Base-by-base conservation (phyloP, 2,329 filamentous ascomycete genomes). In the Periconia sp. region DNA sequence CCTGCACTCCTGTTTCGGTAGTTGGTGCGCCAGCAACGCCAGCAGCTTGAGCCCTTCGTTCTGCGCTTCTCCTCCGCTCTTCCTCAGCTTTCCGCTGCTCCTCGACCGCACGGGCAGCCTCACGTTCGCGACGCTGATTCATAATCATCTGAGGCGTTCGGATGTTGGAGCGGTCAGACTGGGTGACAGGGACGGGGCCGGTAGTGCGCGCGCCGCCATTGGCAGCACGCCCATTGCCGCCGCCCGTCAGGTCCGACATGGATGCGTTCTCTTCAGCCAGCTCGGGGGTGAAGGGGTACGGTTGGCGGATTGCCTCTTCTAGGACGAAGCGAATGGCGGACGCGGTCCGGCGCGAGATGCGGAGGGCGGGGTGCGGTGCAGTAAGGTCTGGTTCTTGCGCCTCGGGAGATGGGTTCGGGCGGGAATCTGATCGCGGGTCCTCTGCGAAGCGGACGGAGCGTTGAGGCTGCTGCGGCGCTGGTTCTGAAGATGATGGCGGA, bases 321-420 rank as follows among this genome's bases (percentile, higher is more conserved):
- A 97, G 83, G 25, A 91, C 85, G 77, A 88, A 97, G 59, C 95
- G 86, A 66, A 99, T 92, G 25, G 94, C 92, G 69, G 88, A 89
- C 53, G 89, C 88, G 33, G 90, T 96, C 54, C 88, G 85, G 58
- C 84, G 86, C 34, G 91, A 96, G 69, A 96, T 86, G 61, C 83
- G 84, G 60, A 70, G 80, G 69, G 81, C 81, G 68, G 73, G 81
- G 73, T 67, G 80, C 65, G 63, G 78, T 57, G 65, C 70, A 45
- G 56, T 59, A 37, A 52, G 52, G 23, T 48, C 43, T 26, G 50
- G 45, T 17, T 51, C 35, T 29, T 43, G 57, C 16, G 51, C 48
- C 45, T 50, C 57, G 36, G 58, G 62, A 56, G 48, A 58, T 56
- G 63, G 52, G 56, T 52, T 61, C 46, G 44, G 64, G 52, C 50